phyloP scores from a whole-genome alignment of 1,284 basidiomycete genomes.

The Ustilago xerochloae region DNA sequence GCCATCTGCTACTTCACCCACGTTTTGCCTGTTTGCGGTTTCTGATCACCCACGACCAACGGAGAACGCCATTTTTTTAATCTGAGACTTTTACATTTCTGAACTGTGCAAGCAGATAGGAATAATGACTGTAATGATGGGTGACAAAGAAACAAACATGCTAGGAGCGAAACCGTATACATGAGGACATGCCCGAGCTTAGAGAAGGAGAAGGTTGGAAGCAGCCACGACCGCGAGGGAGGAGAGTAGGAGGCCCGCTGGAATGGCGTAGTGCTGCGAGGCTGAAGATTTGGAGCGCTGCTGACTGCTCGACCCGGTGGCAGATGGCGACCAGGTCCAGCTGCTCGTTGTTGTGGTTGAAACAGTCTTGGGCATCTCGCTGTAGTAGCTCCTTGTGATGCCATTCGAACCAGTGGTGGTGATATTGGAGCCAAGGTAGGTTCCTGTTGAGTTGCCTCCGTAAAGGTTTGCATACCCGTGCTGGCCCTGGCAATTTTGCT shows the following conservation, averaged over 20 bases:
- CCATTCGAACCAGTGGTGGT: conserved; percentile 26
- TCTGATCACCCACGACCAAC: too few species aligned
- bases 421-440: conserved; percentile 25
- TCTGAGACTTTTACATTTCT: not conserved
- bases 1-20: too few species aligned
- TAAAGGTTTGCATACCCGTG: conserved; percentile 18
- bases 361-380: conserved; percentile 20
- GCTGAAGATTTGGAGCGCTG: conserved; percentile 18
- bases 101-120: not conserved
- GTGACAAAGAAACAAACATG: not conserved
- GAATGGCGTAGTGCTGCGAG: conserved; percentile 7
- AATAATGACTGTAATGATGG: not conserved
- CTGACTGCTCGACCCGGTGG: conserved; percentile 10
- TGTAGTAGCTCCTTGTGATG: conserved; percentile 18
- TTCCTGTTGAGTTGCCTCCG: conserved; percentile 20
- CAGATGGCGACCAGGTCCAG: conserved; percentile 22
- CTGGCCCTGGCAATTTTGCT: conserved; percentile 31
- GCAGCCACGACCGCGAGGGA: conserved; percentile 7
- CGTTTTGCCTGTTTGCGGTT: too few species aligned
- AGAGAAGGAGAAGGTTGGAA: conserved; percentile 3
- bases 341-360: conserved; percentile 1
- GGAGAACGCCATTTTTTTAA: not conserved
- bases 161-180: not conserved
- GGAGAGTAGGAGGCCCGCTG: conserved; percentile 9
- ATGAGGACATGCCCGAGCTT: not conserved